Percentiles rank a stretch among this genome's conserved stretches.
phyloP scores from a whole-genome alignment of 2,329 filamentous ascomycete species.

The Talaromyces sp. region DNA sequence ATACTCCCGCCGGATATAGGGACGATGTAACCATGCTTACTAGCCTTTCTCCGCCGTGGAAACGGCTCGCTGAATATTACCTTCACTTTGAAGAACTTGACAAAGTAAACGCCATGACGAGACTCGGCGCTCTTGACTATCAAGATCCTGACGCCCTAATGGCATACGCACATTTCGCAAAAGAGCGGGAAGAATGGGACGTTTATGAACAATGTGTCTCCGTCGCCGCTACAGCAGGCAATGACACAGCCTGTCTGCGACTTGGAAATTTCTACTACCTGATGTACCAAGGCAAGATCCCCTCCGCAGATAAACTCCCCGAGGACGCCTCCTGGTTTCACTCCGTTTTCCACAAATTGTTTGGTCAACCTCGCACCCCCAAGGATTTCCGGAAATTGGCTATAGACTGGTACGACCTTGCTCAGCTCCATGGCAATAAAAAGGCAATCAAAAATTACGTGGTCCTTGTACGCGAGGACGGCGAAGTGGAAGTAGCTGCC shows the following conservation, averaged over 20 bases:
- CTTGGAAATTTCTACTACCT: conserved; percentile 33
- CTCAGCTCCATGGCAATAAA: conserved; percentile 14
- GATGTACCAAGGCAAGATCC: conserved; percentile 20
- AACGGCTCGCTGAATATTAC: conserved; percentile 20
- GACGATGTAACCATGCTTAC: conserved; percentile 12
- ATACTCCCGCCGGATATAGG: neutral
- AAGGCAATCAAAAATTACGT: conserved; percentile 23
- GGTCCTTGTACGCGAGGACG: conserved; percentile 24
- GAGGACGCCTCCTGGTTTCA: neutral
- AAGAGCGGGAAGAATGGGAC: conserved; percentile 19
- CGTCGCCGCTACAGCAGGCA: conserved; percentile 24
- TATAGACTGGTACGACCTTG: conserved; percentile 29
- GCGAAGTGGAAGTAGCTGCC: conserved; percentile 11
- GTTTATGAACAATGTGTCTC: conserved; percentile 30
- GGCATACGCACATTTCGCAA: conserved; percentile 19
- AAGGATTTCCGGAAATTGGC: conserved; percentile 23
- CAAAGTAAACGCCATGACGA: conserved; percentile 17
- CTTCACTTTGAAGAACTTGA: conserved; percentile 11
- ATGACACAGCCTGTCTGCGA: conserved; percentile 24
- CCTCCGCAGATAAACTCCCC: conserved; percentile 16
- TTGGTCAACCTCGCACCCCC: conserved; percentile 15
- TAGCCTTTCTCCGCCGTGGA: conserved; percentile 21
- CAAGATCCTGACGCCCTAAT: conserved; percentile 24
- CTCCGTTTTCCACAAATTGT: conserved; percentile 8
- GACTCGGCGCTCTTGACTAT: conserved; percentile 23